These are phyloP conservation scores for Botryococcus braunii DNA, from an alignment of 163 green algal genomes.

Conservation along the genomic window DNA sequence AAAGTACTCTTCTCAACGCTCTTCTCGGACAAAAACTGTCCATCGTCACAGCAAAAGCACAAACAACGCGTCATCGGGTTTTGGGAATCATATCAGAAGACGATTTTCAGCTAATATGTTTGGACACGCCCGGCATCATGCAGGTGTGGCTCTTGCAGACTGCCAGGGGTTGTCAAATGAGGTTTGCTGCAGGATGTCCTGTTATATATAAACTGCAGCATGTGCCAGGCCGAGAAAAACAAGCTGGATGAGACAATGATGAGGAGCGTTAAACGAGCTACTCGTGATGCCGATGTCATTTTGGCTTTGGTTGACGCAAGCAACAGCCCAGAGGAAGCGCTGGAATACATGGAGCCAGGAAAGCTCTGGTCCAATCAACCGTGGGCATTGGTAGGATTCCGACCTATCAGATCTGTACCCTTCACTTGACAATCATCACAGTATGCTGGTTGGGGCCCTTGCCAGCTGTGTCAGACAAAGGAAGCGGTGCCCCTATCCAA, in stretches of 20 bases:
- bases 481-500: too few relatives aligned
- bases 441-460: too few relatives aligned
- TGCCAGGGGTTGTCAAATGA: neutral
- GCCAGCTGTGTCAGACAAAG: too few relatives aligned
- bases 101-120: constrained; percentile 71
- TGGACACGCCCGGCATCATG: constrained; percentile 92
- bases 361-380: constrained; percentile 49
- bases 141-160: constrained; percentile 11
- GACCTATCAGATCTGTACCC: too few relatives aligned
- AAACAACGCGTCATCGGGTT: constrained; percentile 90
- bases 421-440: too few relatives aligned
- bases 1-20: constrained; percentile 89
- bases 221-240: constrained; percentile 45
- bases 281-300: constrained; percentile 71
- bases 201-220: too few relatives aligned
- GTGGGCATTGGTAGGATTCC: constrained; percentile 53
- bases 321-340: constrained; percentile 35
- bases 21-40: constrained; percentile 88
- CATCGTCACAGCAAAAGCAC: constrained; percentile 89
- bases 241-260: constrained; percentile 92
- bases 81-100: constrained; percentile 75
- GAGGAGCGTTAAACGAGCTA: constrained; percentile 56
- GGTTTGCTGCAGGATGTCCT: neutral
- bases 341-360: constrained; percentile 64
- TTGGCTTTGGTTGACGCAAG: constrained; percentile 75